phyloP scores from a whole-genome alignment of 202 grass and related monocot genomes.

The Zoysia matrella region DNA sequence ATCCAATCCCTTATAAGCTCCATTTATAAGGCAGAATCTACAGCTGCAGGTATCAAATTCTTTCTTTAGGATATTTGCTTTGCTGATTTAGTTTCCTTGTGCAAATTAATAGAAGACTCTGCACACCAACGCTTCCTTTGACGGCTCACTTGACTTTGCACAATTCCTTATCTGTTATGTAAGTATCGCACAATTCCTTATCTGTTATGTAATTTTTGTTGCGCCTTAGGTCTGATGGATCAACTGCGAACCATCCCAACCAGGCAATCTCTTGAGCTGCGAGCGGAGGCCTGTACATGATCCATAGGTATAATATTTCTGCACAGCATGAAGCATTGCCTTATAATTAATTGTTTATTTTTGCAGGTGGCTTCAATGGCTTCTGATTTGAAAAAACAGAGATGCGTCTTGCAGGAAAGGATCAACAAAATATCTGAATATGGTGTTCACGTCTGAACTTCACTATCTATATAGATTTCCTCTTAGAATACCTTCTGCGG shows the following conservation, averaged over 20 bases:
- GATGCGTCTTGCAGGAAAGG: no score
- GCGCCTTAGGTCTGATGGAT: constrained; percentile 79
- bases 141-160: neutral
- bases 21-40: no score
- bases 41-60: no score
- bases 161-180: no score
- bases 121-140: neutral
- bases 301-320: constrained; percentile 9
- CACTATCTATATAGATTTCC: neutral
- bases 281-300: constrained; percentile 67
- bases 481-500: neutral
- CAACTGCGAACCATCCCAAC: constrained; percentile 57
- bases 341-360: constrained; percentile 12
- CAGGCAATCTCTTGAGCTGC: constrained; percentile 54
- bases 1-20: no score
- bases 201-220: neutral
- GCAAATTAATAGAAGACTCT: constrained; percentile 18
- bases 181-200: neutral
- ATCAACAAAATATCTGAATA: no score
- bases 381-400: constrained; percentile 13
- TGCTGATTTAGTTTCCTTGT: neutral
- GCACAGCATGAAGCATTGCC: neutral
- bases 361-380: constrained; percentile 87
- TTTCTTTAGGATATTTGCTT: neutral
- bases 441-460: constrained; percentile 54